Conservation (phyloP, 2,329 filamentous ascomycete species). For the Tolypocladium inflatum region DNA sequence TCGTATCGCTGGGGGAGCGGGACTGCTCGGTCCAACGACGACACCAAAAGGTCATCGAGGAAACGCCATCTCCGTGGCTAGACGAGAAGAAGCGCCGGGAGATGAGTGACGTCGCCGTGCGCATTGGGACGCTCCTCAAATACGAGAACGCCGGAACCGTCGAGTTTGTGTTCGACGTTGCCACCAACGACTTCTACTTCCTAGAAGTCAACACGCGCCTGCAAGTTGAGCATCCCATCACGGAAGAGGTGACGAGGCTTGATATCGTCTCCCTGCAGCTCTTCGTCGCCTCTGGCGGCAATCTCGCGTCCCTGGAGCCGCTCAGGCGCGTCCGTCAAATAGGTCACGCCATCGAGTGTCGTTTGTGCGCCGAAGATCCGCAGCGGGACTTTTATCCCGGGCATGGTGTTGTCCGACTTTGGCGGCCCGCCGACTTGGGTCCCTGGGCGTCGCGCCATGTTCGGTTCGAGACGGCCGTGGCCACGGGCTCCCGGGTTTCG, state of each 20-base stretch:
- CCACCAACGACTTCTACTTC: constrained; percentile 27
- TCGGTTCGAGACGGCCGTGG: too few relatives aligned
- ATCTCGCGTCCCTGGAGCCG: too few relatives aligned
- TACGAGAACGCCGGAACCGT: constrained; percentile 30
- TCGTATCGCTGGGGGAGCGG: constrained; percentile 27
- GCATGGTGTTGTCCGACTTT: too few relatives aligned
- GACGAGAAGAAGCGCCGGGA: constrained; percentile 12
- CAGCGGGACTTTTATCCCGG: too few relatives aligned
- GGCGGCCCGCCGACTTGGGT: too few relatives aligned
- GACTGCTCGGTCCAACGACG: constrained; percentile 36
- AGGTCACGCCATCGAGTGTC: too few relatives aligned
- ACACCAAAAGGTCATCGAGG: constrained; percentile 37
- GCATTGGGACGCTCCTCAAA: constrained; percentile 17
- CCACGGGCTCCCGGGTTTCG: too few relatives aligned
- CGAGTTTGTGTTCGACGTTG: constrained; percentile 24
- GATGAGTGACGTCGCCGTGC: constrained; percentile 20
- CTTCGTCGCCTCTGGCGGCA: neutral
- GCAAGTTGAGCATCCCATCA: constrained; percentile 32
- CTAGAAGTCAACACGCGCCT: constrained; percentile 35
- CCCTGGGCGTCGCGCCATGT: too few relatives aligned
- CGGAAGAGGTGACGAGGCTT: constrained; percentile 1
- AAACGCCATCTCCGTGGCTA: constrained; percentile 12
- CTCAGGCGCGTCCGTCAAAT: too few relatives aligned
- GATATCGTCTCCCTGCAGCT: neutral
- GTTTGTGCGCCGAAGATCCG: too few relatives aligned